phyloP scores from a whole-genome alignment of 306 rosid species.

The Aeschynomene evenia region DNA sequence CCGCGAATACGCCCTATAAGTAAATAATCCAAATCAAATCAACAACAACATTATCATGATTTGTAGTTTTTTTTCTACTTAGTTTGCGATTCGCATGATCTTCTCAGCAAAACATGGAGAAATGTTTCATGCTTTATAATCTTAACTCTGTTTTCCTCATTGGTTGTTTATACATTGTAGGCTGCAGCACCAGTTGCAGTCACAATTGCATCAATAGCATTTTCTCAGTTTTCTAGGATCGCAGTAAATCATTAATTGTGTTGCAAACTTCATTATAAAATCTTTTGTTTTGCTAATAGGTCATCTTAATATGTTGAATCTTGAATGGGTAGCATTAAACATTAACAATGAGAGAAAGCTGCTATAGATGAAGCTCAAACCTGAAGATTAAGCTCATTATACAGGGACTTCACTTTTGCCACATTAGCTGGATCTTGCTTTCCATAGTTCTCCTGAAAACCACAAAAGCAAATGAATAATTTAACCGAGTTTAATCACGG shows the following conservation, averaged over 20 bases:
- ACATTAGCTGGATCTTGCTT: conserved; percentile 61
- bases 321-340: not conserved
- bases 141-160: conserved; percentile 4
- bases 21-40: conserved; percentile 20
- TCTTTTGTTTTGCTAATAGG: not conserved
- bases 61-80: conserved; percentile 9
- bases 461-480: conserved; percentile 12
- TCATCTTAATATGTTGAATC: not conserved
- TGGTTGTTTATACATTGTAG: too few relatives aligned
- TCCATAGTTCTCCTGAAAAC: conserved; percentile 75
- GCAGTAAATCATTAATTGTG: too few relatives aligned
- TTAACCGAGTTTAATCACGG: conserved; percentile 15
- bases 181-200: too few relatives aligned
- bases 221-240: too few relatives aligned
- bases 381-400: conserved; percentile 72
- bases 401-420: conserved; percentile 70
- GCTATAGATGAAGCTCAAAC: conserved; percentile 39
- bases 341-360: not conserved
- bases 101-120: not conserved
- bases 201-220: too few relatives aligned
- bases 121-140: not conserved
- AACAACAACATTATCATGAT: not conserved
- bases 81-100: not conserved
- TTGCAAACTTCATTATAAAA: too few relatives aligned
- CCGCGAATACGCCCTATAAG: conserved; percentile 61